phyloP scores from a whole-genome alignment of 306 rosid genomes.

The Benincasa hispida region DNA sequence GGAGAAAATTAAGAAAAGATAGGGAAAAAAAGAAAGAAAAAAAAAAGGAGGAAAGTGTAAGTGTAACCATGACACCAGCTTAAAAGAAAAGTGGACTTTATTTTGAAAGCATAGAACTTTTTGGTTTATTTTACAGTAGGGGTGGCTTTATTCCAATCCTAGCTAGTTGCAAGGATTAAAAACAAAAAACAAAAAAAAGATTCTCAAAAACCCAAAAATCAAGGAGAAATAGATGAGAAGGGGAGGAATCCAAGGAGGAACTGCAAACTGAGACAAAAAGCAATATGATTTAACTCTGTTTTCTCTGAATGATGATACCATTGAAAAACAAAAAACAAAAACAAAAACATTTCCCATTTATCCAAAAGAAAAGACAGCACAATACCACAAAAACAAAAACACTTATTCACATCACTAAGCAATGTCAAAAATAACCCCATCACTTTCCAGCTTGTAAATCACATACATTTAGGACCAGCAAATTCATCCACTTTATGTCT shows the following conservation, averaged over 20 bases:
- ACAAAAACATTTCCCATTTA: background rate
- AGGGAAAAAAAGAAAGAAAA: too few relatives aligned
- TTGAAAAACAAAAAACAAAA: background rate
- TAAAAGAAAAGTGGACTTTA: background rate
- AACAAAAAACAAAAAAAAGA: background rate
- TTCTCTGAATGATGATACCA: background rate
- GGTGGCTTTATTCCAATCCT: constrained; percentile 3
- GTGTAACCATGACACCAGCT: background rate
- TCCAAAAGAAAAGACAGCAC: constrained; percentile 1
- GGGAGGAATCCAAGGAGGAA: constrained; percentile 2
- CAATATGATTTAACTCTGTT: background rate
- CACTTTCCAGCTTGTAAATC: constrained; percentile 5
- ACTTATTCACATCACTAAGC: background rate
- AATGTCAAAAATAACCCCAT: background rate
- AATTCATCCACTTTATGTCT: background rate
- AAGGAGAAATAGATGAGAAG: background rate
- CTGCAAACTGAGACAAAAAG: background rate
- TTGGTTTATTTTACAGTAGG: background rate
- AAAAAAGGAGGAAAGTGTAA: background rate
- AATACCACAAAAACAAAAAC: background rate
- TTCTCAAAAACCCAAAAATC: constrained; percentile 5
- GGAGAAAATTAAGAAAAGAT: too few relatives aligned
- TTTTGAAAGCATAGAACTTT: background rate
- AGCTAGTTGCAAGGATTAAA: background rate
- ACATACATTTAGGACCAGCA: background rate